phyloP scores from a whole-genome alignment of 2,329 filamentous ascomycete genomes.

The Alternaria consortialis region DNA sequence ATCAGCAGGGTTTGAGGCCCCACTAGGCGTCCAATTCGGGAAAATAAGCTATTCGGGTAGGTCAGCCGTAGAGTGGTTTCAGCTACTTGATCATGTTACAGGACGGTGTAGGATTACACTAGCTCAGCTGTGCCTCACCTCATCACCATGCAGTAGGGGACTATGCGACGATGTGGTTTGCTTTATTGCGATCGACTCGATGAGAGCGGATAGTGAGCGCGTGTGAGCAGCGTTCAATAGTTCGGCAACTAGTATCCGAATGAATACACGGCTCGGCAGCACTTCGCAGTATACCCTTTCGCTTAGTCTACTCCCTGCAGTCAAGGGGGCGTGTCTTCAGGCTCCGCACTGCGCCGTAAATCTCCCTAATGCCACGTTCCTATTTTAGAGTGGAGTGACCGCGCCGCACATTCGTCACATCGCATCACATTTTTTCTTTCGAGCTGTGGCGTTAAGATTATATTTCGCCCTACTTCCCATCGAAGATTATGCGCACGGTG shows the following conservation, averaged over 20 bases:
- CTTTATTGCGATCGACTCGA: constrained; percentile 9
- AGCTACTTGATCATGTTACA: constrained; percentile 26
- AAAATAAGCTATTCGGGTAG: constrained; percentile 20
- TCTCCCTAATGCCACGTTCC: constrained; percentile 26
- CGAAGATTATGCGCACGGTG: not conserved
- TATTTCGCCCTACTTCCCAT: constrained; percentile 1
- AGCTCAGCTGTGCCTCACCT: constrained; percentile 14
- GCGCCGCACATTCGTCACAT: constrained; percentile 17
- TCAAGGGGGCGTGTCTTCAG: constrained; percentile 17
- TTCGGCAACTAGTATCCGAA: constrained; percentile 17
- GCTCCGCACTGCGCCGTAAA: constrained; percentile 20
- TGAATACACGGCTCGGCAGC: constrained; percentile 18
- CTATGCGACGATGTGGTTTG: not conserved
- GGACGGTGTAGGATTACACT: constrained; percentile 27
- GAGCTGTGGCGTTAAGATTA: not conserved
- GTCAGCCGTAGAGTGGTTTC: constrained; percentile 25
- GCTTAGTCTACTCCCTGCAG: constrained; percentile 17
- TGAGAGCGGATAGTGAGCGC: constrained; percentile 5
- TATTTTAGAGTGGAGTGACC: constrained; percentile 21
- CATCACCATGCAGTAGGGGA: not conserved
- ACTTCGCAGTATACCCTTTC: constrained; percentile 17
- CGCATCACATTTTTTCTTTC: constrained; percentile 6
- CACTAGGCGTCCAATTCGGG: constrained; percentile 15
- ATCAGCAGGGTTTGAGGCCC: constrained; percentile 11
- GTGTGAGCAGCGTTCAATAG: constrained; percentile 13